Evolutionary conservation across 306 rosid species (phyloP).

Genomic region (Leucaena leucocephala): DNA sequence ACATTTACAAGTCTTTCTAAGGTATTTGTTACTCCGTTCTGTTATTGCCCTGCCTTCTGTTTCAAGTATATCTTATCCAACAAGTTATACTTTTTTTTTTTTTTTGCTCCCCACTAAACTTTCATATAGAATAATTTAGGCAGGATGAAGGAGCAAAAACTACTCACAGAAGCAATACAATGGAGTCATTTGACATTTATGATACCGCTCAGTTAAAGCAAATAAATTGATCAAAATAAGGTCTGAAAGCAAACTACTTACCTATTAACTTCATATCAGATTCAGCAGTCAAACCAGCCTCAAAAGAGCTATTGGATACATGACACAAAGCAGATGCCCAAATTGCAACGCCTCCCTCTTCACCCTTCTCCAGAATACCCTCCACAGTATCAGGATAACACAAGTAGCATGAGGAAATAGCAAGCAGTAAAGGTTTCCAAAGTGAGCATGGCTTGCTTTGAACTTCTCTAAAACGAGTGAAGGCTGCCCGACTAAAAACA

Average conservation of each 20-base stretch:
- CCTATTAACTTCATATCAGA: conserved; percentile 80
- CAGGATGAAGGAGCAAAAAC: conserved; percentile 13
- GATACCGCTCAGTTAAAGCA: conserved; percentile 21
- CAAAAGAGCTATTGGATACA: conserved; percentile 57
- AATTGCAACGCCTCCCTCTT: conserved; percentile 56
- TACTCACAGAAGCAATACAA: conserved; percentile 1
- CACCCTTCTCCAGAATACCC: conserved; percentile 67
- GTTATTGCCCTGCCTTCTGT: not conserved
- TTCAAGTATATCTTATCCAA: not conserved
- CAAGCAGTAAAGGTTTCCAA: conserved; percentile 85
- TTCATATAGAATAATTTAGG: conserved; percentile 8
- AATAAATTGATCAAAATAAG: conserved; percentile 29
- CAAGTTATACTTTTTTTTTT: not conserved
- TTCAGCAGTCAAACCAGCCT: conserved; percentile 55
- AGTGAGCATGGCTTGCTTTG: conserved; percentile 56
- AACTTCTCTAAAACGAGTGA: conserved; percentile 60
- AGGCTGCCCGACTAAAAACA: conserved; percentile 62
- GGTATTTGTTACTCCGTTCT: not conserved
- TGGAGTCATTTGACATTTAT: conserved; percentile 12
- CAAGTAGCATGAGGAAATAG: conserved; percentile 81
- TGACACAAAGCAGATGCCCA: conserved; percentile 77
- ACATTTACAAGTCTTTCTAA: not conserved
- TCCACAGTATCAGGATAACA: conserved; percentile 75
- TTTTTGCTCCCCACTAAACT: not conserved
- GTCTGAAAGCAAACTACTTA: conserved; percentile 45